Conservation (phyloP, 2,329 filamentous ascomycete genomes). For the Bipolaris bicolor region DNA sequence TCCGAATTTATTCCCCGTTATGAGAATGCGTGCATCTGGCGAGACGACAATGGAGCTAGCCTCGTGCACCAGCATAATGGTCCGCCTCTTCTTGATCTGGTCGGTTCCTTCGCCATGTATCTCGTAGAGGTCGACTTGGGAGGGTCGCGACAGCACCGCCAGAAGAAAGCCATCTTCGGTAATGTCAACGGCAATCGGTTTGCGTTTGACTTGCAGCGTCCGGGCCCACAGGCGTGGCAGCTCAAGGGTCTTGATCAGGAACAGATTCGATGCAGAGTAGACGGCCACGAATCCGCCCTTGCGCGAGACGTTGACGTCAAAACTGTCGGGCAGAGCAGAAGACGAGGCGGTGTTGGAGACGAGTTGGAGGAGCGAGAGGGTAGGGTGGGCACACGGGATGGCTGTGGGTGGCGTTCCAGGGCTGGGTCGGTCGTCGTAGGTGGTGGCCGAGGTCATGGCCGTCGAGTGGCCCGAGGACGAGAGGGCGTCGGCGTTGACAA, state of each 20-base stretch:
- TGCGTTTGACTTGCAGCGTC: constrained; percentile 47
- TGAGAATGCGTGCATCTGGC: constrained; percentile 79
- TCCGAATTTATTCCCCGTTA: constrained; percentile 84
- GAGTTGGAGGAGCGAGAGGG: constrained; percentile 46
- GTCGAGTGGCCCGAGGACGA: constrained; percentile 42
- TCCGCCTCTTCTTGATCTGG: constrained; percentile 70
- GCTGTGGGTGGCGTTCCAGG: constrained; percentile 25
- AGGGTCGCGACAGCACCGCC: constrained; percentile 79
- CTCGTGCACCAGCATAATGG: constrained; percentile 77
- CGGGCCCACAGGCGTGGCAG: constrained; percentile 46
- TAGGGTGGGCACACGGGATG: constrained; percentile 39
- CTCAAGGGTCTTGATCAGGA: constrained; percentile 46
- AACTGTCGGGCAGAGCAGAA: constrained; percentile 47
- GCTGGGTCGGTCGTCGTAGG: constrained; percentile 32
- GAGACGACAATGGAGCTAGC: constrained; percentile 81
- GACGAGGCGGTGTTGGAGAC: constrained; percentile 48
- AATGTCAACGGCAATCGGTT: constrained; percentile 69
- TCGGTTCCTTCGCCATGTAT: constrained; percentile 56
- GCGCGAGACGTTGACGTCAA: constrained; percentile 47
- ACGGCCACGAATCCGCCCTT: constrained; percentile 47
- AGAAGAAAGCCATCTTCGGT: constrained; percentile 77
- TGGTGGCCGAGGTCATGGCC: constrained; percentile 44
- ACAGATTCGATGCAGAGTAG: constrained; percentile 47
- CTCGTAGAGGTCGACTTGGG: constrained; percentile 86
- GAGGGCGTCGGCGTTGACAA: constrained; percentile 35